Base-by-base conservation (phyloP, 345 rosid genomes). In the Limnanthes douglasii region DNA sequence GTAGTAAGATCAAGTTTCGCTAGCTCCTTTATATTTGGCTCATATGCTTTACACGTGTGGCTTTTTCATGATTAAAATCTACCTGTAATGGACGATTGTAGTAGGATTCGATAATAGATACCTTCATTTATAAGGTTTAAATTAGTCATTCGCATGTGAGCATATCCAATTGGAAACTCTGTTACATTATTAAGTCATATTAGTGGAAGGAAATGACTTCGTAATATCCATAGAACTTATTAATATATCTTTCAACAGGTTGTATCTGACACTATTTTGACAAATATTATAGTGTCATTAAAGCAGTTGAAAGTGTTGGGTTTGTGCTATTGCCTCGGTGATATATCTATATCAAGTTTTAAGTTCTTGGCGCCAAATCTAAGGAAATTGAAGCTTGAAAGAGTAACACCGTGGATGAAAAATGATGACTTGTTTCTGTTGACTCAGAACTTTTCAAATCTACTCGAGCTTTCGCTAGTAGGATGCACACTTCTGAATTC, bases 321-420 rank as follows among this genome's bases (percentile, higher is more conserved):
- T 41, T 59, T 85, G 39, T 69, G 66, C 38, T 66, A 73, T 62
- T 79, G 88, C 61, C 61, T 71, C 19, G 93, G 95, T 64, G 88
- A 73, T 53, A 62, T 79, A 58, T 70, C 88, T 28, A 49, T 66
- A 37, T 43, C 55, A 43, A 62, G 73, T 54, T 73, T 85, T 54
- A 60, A 43, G 41, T 36, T 51, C 16, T 36, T 57, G 11, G 22
- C 60, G 54, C 75, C 70, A 19, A 57, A 61, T 39, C 53, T 79
- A 34, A 56, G 57, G 46, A 79, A 57, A 51, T 51, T 79, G 50
- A 70, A 45, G 67, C 85, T 84, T 43, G 63, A 68, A 56, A 62
- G 93, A 39, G 93, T 79, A 46, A 48, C 88, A 27, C 77, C 77
- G 41, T 76, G 78, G 84, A 64, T 84, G 88, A 66, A 70, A 51